Evolutionary conservation across 2,329 filamentous ascomycete species (phyloP).

Genomic region (Magnaporthiopsis incrustans): DNA sequence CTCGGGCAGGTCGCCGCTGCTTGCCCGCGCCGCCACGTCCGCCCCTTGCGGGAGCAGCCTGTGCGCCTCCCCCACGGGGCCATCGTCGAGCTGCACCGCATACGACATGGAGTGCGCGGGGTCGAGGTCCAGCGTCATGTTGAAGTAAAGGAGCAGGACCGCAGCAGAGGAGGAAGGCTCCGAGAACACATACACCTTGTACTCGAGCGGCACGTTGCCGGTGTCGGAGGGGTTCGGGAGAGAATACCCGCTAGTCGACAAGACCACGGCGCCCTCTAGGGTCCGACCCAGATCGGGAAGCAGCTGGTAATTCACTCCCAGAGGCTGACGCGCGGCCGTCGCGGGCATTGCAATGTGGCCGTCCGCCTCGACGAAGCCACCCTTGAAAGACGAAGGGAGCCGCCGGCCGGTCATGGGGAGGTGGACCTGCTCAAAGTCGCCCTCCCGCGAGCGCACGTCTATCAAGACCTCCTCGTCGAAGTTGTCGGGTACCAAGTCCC

Average conservation of each 20-base stretch:
- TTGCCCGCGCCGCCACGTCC: constrained; percentile 15
- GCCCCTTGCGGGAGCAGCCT: constrained; percentile 8
- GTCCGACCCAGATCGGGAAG: constrained; percentile 33
- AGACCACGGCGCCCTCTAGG: constrained; percentile 27
- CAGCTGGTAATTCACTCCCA: constrained; percentile 21
- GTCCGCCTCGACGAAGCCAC: constrained; percentile 38
- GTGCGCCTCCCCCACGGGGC: constrained; percentile 8
- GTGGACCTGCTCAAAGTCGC: constrained; percentile 29
- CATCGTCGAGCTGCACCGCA: constrained; percentile 29
- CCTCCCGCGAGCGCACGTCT: constrained; percentile 25
- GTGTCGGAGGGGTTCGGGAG: neutral
- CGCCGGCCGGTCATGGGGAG: constrained; percentile 10
- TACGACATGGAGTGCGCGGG: constrained; percentile 33
- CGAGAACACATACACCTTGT: constrained; percentile 5
- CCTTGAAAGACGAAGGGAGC: constrained; percentile 32
- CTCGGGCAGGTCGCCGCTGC: constrained; percentile 8
- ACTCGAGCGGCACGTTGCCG: neutral
- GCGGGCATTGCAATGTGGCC: constrained; percentile 25
- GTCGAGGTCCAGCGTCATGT: constrained; percentile 25
- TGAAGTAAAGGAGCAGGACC: constrained; percentile 28
- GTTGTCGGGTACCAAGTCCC: constrained; percentile 28
- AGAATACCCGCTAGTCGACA: neutral
- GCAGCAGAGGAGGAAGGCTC: neutral
- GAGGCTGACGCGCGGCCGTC: constrained; percentile 18
- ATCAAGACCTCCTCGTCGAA: constrained; percentile 20